Evolutionary conservation across 2,329 filamentous ascomycete species (phyloP), one percentile per base, ranked within the genome.

Genomic region (Aspergillus versicolor): DNA sequence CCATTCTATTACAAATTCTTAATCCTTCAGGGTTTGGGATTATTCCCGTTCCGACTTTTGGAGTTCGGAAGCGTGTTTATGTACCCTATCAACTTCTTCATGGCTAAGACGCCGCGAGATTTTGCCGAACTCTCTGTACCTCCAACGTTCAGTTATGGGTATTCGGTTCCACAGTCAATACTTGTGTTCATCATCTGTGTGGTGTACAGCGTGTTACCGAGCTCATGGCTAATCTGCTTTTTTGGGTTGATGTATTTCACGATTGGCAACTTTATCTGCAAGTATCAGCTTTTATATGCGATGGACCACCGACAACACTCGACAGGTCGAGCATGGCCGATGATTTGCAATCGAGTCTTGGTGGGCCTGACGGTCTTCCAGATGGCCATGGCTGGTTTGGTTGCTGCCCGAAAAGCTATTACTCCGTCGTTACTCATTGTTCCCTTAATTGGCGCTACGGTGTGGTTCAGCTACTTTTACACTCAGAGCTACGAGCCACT

Each of bases 1-100:
- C 83, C 85, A 17, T 99, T 99, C 75, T 99, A 99, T 72, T 88
- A 88, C 67, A 95, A 94, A 72, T 91, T 96, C 68, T 91, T 99
- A 70, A 89, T 97, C 72, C 83, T 99, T 15, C 95, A 99, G 72
- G 91, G 90, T 0, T 78, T 99, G n/a, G 94, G 93, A 0, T 81
- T 99, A 9, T 93, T 97, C 68, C 94, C 95, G 0, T 92, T 99
- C 72, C 87, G 93, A 54, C 84, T 99, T 8, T 80, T 99, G 45
- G 90, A 99, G 70, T 89, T 97, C 63, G 94, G 94, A 45, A 89
- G 87, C 65, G 88, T 99, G 2, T 82, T 86, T 1, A 78, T 96
- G 49, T 95, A 96, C 66, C 92, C 93, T 0, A 84, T 97, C 70
- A 86, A 87, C 61, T 82, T 88, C 24, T 83, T 95, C 66, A 82